Conservation (phyloP, 192 early-diverging fungal species). For the Allomyces arbusculus region DNA sequence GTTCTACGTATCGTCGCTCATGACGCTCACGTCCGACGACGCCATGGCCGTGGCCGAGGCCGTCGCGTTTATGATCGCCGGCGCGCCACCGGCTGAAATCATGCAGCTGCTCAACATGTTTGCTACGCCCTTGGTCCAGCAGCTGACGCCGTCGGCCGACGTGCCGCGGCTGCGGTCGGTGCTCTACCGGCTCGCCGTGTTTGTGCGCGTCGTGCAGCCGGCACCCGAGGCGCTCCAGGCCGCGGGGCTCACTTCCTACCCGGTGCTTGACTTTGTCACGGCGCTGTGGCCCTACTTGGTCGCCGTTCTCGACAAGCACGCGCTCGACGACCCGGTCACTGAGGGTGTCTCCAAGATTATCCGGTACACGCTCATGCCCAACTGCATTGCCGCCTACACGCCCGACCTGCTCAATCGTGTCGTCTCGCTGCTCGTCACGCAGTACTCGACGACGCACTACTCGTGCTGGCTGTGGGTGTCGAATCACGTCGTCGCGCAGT, state of each 20-base stretch:
- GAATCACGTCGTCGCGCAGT: not conserved
- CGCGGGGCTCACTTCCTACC: slow-evolving; percentile 12
- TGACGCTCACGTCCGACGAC: slow-evolving; percentile 46
- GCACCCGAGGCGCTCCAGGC: slow-evolving; percentile 12
- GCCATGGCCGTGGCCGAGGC: slow-evolving; percentile 64
- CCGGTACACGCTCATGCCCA: slow-evolving; percentile 15
- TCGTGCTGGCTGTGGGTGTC: not conserved
- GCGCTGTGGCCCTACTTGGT: slow-evolving; percentile 7
- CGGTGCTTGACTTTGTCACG: slow-evolving; percentile 11
- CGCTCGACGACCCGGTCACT: slow-evolving; percentile 9
- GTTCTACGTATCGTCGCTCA: slow-evolving; percentile 58
- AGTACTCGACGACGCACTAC: not conserved
- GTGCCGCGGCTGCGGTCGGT: slow-evolving; percentile 8
- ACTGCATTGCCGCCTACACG: slow-evolving; percentile 1
- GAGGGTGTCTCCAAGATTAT: slow-evolving; percentile 19
- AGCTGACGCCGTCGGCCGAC: slow-evolving; percentile 1
- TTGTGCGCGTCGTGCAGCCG: slow-evolving; percentile 15
- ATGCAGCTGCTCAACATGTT: slow-evolving; percentile 14
- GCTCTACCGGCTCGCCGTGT: slow-evolving; percentile 20
- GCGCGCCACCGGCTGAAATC: slow-evolving; percentile 34
- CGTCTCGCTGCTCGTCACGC: not conserved
- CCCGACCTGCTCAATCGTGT: not conserved
- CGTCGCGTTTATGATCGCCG: slow-evolving; percentile 69
- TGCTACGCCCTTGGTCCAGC: slow-evolving; percentile 2
- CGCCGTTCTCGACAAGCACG: slow-evolving; percentile 1